Percentiles rank a stretch among this genome's conserved stretches.
phyloP scores from a whole-genome alignment of 495 filamentous ascomycete species.

The Xylaria curta region DNA sequence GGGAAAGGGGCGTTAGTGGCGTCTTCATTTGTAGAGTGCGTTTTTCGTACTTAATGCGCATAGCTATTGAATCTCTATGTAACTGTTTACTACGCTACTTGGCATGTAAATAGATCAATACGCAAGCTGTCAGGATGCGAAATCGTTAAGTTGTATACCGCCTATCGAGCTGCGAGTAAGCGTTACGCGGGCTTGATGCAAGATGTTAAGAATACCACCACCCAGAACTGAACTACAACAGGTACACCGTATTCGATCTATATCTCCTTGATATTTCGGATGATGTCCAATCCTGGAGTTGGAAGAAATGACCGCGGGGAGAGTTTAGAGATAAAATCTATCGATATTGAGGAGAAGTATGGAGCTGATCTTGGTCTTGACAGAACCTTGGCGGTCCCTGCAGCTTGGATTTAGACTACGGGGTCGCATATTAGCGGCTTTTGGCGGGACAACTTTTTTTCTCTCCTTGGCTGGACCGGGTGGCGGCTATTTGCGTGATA shows the following conservation, averaged over 20 bases:
- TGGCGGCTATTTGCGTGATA: constrained; percentile 10
- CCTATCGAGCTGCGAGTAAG: too few relatives aligned
- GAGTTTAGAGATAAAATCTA: constrained; percentile 12
- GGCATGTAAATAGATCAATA: background rate
- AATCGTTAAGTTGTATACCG: background rate
- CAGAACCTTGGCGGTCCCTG: background rate
- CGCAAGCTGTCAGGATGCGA: background rate
- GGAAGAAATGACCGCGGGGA: constrained; percentile 15
- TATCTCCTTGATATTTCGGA: background rate
- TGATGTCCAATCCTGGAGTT: constrained; percentile 17
- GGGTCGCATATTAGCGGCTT: constrained; percentile 26
- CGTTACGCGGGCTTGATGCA: constrained; percentile 27
- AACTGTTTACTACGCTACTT: too few relatives aligned
- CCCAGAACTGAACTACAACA: constrained; percentile 24
- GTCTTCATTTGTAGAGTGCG: background rate
- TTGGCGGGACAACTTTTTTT: constrained; percentile 14
- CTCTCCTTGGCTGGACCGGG: background rate
- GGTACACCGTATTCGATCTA: constrained; percentile 32
- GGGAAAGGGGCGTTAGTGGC: background rate
- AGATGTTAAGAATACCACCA: constrained; percentile 28
- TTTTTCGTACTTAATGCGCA: background rate
- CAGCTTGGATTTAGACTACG: background rate
- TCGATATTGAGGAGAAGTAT: constrained; percentile 11
- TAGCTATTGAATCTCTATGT: background rate
- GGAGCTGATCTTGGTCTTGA: background rate